These are phyloP conservation scores for Sesbania bispinosa DNA, from an alignment of 306 rosid species.

Conservation along the genomic window DNA sequence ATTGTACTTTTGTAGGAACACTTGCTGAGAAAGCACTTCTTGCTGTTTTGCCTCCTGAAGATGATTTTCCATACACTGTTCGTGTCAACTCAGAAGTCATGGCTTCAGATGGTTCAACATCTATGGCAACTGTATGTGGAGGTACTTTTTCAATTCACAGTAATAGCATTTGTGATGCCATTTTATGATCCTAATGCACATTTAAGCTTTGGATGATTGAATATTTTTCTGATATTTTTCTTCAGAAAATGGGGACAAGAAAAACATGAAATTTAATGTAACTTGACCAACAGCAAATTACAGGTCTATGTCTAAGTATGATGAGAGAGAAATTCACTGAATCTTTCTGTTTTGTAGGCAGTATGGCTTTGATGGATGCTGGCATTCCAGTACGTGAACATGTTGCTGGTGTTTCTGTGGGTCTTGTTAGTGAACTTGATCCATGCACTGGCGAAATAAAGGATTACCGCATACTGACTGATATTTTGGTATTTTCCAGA, in stretches of 20 bases:
- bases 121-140: conserved; percentile 99
- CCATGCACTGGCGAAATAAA: conserved; percentile 63
- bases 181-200: background rate
- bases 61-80: conserved; percentile 76
- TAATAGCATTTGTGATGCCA: background rate
- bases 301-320: background rate
- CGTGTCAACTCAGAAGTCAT: conserved; percentile 92
- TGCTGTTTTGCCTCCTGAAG: conserved; percentile 91
- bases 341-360: conserved; percentile 49
- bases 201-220: conserved; percentile 4
- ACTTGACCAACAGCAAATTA: background rate
- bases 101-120: conserved; percentile 99
- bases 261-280: background rate
- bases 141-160: conserved; percentile 42
- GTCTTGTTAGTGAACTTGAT: conserved; percentile 86
- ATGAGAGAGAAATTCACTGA: background rate
- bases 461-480: conserved; percentile 88
- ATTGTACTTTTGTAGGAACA: conserved; percentile 59
- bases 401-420: conserved; percentile 97
- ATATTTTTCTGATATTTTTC: background rate
- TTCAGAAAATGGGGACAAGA: conserved; percentile 1
- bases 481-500: conserved; percentile 68
- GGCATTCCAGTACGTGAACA: conserved; percentile 83
- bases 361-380: conserved; percentile 98
- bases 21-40: conserved; percentile 98